A percentile compares a stretch with the other conserved stretches of the same genome.
Evolutionary conservation across 2,329 filamentous ascomycete genomes (phyloP).

Genomic region (Mycosphaerelloides madeirae): DNA sequence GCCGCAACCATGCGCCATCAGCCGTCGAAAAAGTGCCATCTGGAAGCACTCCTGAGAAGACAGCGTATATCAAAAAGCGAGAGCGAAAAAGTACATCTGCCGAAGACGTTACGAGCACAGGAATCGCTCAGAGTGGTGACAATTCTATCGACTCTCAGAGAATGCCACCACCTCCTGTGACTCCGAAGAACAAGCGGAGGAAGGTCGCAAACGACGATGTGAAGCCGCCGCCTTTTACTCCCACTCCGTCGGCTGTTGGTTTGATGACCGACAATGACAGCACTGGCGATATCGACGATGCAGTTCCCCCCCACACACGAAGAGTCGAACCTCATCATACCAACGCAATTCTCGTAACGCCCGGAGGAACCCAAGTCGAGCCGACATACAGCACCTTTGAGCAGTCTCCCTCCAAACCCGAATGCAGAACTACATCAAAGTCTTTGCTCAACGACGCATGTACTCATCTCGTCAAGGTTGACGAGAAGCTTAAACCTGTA

Average conservation of each 20-base stretch:
- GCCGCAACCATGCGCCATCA: constrained; percentile 37
- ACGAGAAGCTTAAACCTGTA: constrained; percentile 65
- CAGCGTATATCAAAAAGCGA: constrained; percentile 23
- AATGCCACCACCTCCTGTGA: constrained; percentile 31
- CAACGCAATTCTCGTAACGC: constrained; percentile 68
- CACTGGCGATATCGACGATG: constrained; percentile 38
- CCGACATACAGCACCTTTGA: constrained; percentile 42
- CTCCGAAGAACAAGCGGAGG: constrained; percentile 28
- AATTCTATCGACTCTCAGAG: constrained; percentile 11
- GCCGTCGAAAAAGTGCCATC: constrained; percentile 1
- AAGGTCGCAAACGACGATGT: constrained; percentile 16
- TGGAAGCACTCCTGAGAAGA: constrained; percentile 4
- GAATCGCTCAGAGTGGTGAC: constrained; percentile 7
- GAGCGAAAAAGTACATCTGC: constrained; percentile 19
- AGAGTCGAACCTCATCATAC: constrained; percentile 61
- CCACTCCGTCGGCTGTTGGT: constrained; percentile 47
- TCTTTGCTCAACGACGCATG: constrained; percentile 69
- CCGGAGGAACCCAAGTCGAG: constrained; percentile 61
- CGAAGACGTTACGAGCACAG: constrained; percentile 14
- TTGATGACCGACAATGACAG: constrained; percentile 44
- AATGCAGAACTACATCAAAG: constrained; percentile 43
- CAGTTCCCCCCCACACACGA: constrained; percentile 36
- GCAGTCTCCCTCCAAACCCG: constrained; percentile 31
- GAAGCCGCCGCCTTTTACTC: constrained; percentile 39
- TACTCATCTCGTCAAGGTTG: constrained; percentile 66